Evolutionary conservation across 129 eudicot species (phyloP).

Genomic region (Flaveria trinervia): DNA sequence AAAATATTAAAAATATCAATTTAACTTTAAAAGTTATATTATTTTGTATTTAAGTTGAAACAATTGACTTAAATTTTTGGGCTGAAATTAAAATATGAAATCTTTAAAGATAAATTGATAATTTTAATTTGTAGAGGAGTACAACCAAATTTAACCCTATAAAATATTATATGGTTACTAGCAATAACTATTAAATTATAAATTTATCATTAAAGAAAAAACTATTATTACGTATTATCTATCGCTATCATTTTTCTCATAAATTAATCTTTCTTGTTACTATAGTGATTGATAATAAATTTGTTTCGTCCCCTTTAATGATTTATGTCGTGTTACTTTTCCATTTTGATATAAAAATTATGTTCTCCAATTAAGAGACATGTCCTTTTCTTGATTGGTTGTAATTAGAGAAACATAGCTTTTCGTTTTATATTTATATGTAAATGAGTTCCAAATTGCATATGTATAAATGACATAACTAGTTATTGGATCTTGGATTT

Average conservation of each 20-base stretch:
- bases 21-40: too few species aligned
- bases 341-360: constrained; percentile 1
- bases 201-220: background rate
- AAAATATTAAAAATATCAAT: too few species aligned
- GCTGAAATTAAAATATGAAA: too few species aligned
- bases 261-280: background rate
- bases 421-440: background rate
- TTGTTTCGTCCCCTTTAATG: background rate
- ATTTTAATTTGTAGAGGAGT: too few species aligned
- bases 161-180: background rate
- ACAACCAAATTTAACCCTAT: too few species aligned
- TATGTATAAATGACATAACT: background rate
- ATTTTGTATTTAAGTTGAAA: too few species aligned
- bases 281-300: background rate
- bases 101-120: too few species aligned
- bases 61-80: too few species aligned
- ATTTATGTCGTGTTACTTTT: constrained; percentile 3
- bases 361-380: constrained; percentile 17
- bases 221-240: background rate
- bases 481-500: background rate
- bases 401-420: background rate
- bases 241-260: background rate
- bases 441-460: background rate
- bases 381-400: constrained; percentile 16
- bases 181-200: background rate